Evolutionary conservation across 208 protist genomes (phyloP).

Genomic region (Leishmania lainsoni): DNA sequence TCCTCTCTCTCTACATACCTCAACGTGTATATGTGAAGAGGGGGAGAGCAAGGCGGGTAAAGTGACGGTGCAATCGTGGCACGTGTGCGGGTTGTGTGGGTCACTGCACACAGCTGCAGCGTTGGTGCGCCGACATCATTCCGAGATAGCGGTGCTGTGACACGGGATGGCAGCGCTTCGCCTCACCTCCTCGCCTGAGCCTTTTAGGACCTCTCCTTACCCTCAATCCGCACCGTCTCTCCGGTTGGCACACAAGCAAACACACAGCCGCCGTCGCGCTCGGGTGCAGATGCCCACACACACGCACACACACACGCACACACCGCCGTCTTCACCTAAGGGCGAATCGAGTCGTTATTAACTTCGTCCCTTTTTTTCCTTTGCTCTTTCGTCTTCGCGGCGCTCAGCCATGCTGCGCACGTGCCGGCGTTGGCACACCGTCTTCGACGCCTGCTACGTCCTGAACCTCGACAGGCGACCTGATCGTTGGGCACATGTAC

Average conservation of each 20-base stretch:
- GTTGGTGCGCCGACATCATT: not conserved
- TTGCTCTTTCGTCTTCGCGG: not conserved
- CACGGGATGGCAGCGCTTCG: not conserved
- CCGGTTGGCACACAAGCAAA: not conserved
- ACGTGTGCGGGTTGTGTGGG: not conserved
- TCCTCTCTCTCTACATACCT: not conserved
- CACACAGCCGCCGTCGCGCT: not conserved
- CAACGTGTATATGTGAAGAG: slow-evolving; percentile 5
- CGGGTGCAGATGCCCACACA: not conserved
- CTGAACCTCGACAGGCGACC: slow-evolving; percentile 87
- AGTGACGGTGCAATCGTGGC: not conserved
- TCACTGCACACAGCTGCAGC: not conserved
- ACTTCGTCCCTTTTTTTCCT: not conserved
- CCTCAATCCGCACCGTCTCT: not conserved
- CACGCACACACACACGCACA: not conserved
- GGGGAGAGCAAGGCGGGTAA: not conserved
- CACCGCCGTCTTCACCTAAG: not conserved
- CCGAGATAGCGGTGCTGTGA: not conserved
- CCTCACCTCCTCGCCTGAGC: not conserved
- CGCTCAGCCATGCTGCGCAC: slow-evolving; percentile 40
- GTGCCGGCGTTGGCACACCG: slow-evolving; percentile 25
- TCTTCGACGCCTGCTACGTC: slow-evolving; percentile 92
- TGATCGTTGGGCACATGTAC: slow-evolving; percentile 79
- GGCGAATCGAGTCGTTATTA: not conserved
- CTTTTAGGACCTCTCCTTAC: not conserved